These are phyloP conservation scores for Mucor irregularis DNA, from an alignment of 371 early-diverging fungal genomes.

Conservation along the genomic window DNA sequence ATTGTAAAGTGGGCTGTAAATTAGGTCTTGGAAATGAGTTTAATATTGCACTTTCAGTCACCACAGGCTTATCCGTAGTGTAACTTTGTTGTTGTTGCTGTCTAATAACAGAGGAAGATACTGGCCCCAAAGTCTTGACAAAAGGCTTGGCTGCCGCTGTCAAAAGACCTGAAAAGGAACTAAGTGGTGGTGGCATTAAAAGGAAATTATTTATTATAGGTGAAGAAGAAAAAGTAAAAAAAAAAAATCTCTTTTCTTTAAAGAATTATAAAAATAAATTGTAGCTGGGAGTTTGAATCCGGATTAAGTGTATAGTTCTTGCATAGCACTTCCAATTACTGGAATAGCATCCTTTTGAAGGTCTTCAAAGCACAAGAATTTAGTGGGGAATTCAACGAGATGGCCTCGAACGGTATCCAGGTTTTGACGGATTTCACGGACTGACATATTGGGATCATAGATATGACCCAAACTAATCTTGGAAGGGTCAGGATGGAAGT, in stretches of 20 bases:
- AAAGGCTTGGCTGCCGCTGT: slow-evolving; percentile 7
- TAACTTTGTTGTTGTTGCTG: slow-evolving; percentile 16
- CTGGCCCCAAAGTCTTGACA: slow-evolving; percentile 11
- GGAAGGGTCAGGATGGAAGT: slow-evolving; percentile 52
- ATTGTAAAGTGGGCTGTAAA: slow-evolving; percentile 21
- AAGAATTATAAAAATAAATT: not conserved
- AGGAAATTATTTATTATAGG: not conserved
- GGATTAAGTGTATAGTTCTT: slow-evolving; percentile 44
- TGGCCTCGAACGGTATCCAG: slow-evolving; percentile 61
- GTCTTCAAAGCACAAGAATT: slow-evolving; percentile 65
- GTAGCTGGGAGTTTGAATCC: not conserved
- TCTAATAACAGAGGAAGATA: slow-evolving; percentile 18
- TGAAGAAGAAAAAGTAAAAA: not conserved
- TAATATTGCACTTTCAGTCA: slow-evolving; percentile 23
- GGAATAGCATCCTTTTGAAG: slow-evolving; percentile 42
- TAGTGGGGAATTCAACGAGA: slow-evolving; percentile 73
- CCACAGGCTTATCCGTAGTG: not conserved
- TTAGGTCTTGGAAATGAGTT: slow-evolving; percentile 32
- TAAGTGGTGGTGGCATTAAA: slow-evolving; percentile 12
- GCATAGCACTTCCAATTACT: slow-evolving; percentile 26
- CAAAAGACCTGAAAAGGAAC: slow-evolving; percentile 15
- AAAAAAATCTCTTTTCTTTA: not conserved
- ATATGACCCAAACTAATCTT: slow-evolving; percentile 41
- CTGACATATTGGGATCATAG: slow-evolving; percentile 36
- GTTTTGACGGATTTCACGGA: slow-evolving; percentile 36